Evolutionary conservation across 495 filamentous ascomycete genomes (phyloP), one percentile per base, ranked within the genome.

Genomic region (Annulohypoxylon moriforme): DNA sequence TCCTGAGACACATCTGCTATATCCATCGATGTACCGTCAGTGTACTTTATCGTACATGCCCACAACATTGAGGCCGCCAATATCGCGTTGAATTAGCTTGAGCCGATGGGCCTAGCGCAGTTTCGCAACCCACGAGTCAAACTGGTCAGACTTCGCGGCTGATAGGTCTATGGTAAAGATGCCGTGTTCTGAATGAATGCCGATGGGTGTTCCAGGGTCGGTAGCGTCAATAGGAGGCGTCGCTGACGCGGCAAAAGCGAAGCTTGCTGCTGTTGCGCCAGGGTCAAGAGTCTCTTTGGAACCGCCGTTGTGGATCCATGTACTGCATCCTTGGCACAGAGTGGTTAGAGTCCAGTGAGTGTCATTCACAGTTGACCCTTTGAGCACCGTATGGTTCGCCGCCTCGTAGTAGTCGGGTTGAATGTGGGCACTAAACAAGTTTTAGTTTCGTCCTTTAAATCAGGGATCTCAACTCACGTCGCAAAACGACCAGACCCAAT

Each of bases 321-420:
- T 76, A 50, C 79, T 84, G 67, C 82, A 85, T 1, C 82, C 81
- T 44, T 70, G 73, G 71, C 83, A 85, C 10, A 82, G 76, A 0
- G 82, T 81, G 10, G 80, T 79, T 25, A 85, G 74, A 20, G 84
- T 82, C 82, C 82, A 87, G 69, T 85, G 83, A 3, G 85, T 86
- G 27, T 70, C 76, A 64, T 87, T 87, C 55, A 72, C 69, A 3
- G 61, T 70, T 6, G 84, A 81, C 18, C 84, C 76, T 31, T 84
- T 82, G 25, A 87, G 71, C 7, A 81, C 65, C 13, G 73, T 77
- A 72, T 86, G 81, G 6, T 78, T 78, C 4, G 83, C 83, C 4
- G 75, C 72, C 1, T 82, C 75, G 53, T 85, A 87, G 1, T 73
- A 42, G 4, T 73, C 68, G 0, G 85, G 85, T 29, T 79, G 72